Evolutionary conservation across 2,329 filamentous ascomycete species (phyloP).

Genomic region (Drechmeria coniospora): DNA sequence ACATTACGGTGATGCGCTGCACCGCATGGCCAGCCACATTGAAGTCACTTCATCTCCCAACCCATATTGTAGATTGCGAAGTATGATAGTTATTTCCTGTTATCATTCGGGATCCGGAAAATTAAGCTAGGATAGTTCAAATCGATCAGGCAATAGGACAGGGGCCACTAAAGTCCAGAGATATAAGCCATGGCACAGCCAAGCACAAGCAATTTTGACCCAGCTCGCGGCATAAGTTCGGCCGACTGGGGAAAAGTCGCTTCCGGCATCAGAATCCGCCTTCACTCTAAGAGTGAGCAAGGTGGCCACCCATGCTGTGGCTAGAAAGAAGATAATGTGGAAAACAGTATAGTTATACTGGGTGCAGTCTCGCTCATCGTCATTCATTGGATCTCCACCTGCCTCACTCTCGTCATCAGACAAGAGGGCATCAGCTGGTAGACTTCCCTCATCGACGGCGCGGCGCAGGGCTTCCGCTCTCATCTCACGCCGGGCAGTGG

Average conservation of each 20-base stretch:
- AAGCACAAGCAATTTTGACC: conserved; percentile 97
- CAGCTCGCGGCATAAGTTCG: conserved; percentile 95
- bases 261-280: conserved; percentile 38
- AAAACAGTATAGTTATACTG: conserved; percentile 96
- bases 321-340: conserved; percentile 94
- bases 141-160: conserved; percentile 70
- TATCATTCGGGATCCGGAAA: no score
- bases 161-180: conserved; percentile 86
- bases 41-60: no score
- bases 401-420: conserved; percentile 54
- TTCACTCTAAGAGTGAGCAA: conserved; percentile 65
- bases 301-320: conserved; percentile 90
- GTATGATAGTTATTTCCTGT: no score
- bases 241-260: conserved; percentile 82
- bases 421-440: conserved; percentile 80
- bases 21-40: no score
- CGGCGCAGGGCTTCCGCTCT: conserved; percentile 78
- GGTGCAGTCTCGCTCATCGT: conserved; percentile 77
- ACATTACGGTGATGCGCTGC: no score
- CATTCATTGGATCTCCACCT: conserved; percentile 48
- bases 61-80: no score
- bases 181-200: conserved; percentile 92
- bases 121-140: conserved; percentile 38
- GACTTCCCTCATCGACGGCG: conserved; percentile 80
- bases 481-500: conserved; percentile 70